phyloP scores from a whole-genome alignment of 768 basidiomycete genomes.

The Hericium rajendrae region DNA sequence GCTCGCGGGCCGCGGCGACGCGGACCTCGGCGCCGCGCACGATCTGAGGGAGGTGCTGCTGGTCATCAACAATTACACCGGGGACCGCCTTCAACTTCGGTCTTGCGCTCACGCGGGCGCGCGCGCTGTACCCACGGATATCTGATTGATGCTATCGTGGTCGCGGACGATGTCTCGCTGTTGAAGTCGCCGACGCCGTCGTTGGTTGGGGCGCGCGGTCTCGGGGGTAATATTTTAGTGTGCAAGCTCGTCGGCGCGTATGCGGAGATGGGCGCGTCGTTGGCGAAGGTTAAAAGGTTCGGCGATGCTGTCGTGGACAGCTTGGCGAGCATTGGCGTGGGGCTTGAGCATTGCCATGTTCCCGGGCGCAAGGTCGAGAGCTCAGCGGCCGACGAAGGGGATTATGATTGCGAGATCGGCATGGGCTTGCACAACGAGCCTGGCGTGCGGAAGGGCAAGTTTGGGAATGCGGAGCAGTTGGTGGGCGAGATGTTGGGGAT shows the following conservation, averaged over 20 bases:
- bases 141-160: neutral
- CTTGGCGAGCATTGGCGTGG: conserved; percentile 27
- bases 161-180: conserved; percentile 46
- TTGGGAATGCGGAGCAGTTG: conserved; percentile 19
- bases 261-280: conserved; percentile 28
- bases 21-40: conserved; percentile 3
- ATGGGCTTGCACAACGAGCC: conserved; percentile 52
- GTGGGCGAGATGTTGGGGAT: conserved; percentile 22
- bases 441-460: conserved; percentile 19
- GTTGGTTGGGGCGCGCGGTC: conserved; percentile 40
- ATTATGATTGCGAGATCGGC: conserved; percentile 33
- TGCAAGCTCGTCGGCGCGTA: conserved; percentile 50
- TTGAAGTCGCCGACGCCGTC: conserved; percentile 13
- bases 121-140: neutral
- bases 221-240: conserved; percentile 38
- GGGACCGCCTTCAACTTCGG: conserved; percentile 54
- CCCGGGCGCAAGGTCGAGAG: conserved; percentile 28
- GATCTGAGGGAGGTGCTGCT: conserved; percentile 22
- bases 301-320: conserved; percentile 24
- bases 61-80: conserved; percentile 42
- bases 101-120: conserved; percentile 15
- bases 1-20: conserved; percentile 5
- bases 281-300: conserved; percentile 25
- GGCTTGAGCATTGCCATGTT: conserved; percentile 48
- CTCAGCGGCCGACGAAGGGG: neutral